These are phyloP conservation scores for Fistulifera pelliculosa DNA, from an alignment of 108 stramenopile species.

Conservation along the genomic window DNA sequence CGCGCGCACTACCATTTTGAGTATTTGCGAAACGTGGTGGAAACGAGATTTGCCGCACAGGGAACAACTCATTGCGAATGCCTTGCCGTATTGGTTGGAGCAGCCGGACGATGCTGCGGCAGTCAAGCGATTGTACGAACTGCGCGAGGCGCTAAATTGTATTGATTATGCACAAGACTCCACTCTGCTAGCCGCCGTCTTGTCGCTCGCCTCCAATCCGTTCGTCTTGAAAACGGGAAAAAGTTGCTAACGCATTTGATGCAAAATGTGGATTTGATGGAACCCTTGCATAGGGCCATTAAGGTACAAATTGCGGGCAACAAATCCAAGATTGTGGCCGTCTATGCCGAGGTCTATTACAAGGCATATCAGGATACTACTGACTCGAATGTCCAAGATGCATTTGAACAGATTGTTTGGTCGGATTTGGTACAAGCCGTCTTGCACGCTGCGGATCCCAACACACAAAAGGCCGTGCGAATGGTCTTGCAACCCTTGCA, in stretches of 20 bases:
- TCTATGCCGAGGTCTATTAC: slow-evolving; percentile 82
- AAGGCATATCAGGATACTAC: slow-evolving; percentile 67
- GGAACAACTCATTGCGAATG: slow-evolving; percentile 67
- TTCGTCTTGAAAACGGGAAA: slow-evolving; percentile 63
- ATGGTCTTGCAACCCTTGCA: slow-evolving; percentile 1
- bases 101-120: slow-evolving; percentile 22
- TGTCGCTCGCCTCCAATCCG: slow-evolving; percentile 52
- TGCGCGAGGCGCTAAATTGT: slow-evolving; percentile 65
- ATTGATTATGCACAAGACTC: slow-evolving; percentile 82
- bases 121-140: slow-evolving; percentile 59
- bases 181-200: slow-evolving; percentile 27
- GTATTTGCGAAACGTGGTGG: slow-evolving; percentile 86
- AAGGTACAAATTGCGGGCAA: slow-evolving; percentile 54
- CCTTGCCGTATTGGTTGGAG: slow-evolving; percentile 64
- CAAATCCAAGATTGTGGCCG: slow-evolving; percentile 43
- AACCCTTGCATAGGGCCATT: slow-evolving; percentile 58
- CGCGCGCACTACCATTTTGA: too few species aligned
- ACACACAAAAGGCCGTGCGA: slow-evolving; percentile 11
- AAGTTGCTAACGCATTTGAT: slow-evolving; percentile 69
- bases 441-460: slow-evolving; percentile 45
- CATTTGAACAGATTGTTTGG: slow-evolving; percentile 73
- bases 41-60: slow-evolving; percentile 45
- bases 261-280: slow-evolving; percentile 48
- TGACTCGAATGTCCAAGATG: slow-evolving; percentile 24
- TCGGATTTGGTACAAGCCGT: slow-evolving; percentile 77